Evolutionary conservation across 192 early-diverging fungal species (phyloP), one percentile per base, ranked within the genome.

Genomic region (Coemansia sp.): DNA sequence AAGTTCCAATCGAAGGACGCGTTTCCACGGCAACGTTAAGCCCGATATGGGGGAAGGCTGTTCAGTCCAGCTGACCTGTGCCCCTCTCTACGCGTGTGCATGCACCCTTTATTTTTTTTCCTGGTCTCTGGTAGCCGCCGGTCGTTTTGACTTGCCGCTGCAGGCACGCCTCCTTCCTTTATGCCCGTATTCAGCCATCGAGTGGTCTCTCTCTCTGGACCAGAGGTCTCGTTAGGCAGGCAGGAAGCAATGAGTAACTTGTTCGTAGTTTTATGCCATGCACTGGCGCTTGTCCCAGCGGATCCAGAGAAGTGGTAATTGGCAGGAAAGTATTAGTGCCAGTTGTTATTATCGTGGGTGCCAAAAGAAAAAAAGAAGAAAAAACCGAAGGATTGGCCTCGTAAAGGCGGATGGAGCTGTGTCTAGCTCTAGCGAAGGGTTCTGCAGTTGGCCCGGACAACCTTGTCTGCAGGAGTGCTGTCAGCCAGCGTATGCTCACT

Each of bases 401-500:
- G 18, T 22, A 24, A 24, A 24, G 22, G 22, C 22, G 1, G 22
- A 24, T 24, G 1, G 22, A 24, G 22, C 22, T 24, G 22, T 24
- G 22, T 24, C 22, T 24, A 24, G 22, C 32, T 30, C 41, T 60
- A 80, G 78, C 78, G 78, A 37, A 71, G 58, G 4, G 78, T 74
- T 37, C 59, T 70, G 69, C 72, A 80, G 66, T 80, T 74, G 22
- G 71, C 43, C n/a, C 69, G 78, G 16, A 80, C 52, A 16, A 80
- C 73, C 61, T 66, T 70, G 45, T 80, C 78, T 13, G 78, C 78
- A 10, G 65, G 59, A 50, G 68, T 80, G 65, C 41, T 66, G 30
- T 74, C 78, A 1, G 74, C 72, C 41, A 75, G 69, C 65, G 62
- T 41, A 55, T 69, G 65, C 53, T 70, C 68, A 63, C 78, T 64